Percentiles rank a stretch among this genome's conserved stretches.
These are phyloP conservation scores for Puccinia novopanici DNA, from an alignment of 1,284 basidiomycete genomes.

Conservation along the genomic window DNA sequence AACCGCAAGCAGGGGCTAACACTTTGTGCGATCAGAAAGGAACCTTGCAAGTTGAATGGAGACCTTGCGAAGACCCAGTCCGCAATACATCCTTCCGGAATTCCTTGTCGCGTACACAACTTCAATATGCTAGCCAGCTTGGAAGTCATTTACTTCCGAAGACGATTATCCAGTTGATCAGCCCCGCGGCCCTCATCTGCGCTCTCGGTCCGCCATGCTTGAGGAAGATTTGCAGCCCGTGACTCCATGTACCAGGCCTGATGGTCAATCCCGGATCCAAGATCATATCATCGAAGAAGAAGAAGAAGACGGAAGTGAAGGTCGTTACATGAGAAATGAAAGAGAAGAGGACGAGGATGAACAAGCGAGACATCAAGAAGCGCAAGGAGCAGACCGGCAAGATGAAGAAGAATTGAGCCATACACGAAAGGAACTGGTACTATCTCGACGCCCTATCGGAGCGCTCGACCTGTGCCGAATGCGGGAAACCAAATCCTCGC, in stretches of 20 bases:
- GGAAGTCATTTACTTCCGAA: neutral
- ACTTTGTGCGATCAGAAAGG: neutral
- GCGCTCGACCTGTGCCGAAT: constrained; percentile 45
- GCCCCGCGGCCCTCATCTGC: neutral
- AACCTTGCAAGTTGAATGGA: neutral
- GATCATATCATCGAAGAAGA: neutral
- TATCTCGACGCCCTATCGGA: neutral
- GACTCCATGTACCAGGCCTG: neutral
- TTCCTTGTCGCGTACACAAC: neutral
- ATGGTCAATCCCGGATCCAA: neutral
- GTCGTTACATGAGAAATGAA: neutral
- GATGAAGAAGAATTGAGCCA: neutral
- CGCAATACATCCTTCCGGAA: neutral
- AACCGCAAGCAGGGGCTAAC: neutral
- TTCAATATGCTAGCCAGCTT: neutral
- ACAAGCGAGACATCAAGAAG: no score
- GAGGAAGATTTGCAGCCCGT: no score
- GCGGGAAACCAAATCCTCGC: constrained; percentile 56
- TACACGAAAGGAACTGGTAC: constrained; percentile 5
- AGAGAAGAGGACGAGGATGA: constrained; percentile 14
- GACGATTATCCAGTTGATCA: neutral
- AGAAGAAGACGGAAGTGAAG: neutral
- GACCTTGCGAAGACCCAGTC: neutral
- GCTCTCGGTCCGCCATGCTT: no score
- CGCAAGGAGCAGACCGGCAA: neutral